Percentiles rank a stretch among this genome's conserved stretches.
Evolutionary conservation across 768 basidiomycete genomes (phyloP).

Genomic region (Xanthoconium stramineum): DNA sequence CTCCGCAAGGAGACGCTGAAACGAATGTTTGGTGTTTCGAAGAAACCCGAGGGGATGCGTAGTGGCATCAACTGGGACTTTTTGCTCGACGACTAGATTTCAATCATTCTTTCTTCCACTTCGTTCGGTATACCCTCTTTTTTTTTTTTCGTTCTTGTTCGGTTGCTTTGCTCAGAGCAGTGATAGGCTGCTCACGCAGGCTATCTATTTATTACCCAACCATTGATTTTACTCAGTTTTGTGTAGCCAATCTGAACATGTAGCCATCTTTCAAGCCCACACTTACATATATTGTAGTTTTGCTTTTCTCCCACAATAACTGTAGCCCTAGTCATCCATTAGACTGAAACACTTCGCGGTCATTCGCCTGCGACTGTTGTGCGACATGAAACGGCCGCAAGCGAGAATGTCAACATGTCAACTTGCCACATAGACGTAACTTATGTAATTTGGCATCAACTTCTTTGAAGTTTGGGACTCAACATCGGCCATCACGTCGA

Average conservation of each 20-base stretch:
- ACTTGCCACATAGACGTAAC: background rate
- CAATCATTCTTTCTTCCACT: background rate
- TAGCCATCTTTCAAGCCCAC: constrained; percentile 19
- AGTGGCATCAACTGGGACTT: constrained; percentile 71
- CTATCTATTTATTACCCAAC: constrained; percentile 19
- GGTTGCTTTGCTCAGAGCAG: constrained; percentile 9
- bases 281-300: constrained; percentile 23
- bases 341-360: constrained; percentile 2
- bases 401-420: background rate
- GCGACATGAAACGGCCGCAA: background rate
- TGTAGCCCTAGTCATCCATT: constrained; percentile 25
- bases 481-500: too few relatives aligned
- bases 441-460: too few relatives aligned
- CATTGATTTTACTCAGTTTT: constrained; percentile 9
- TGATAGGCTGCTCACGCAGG: constrained; percentile 6
- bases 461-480: too few relatives aligned
- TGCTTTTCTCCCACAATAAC: constrained; percentile 3
- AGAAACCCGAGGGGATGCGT: constrained; percentile 47
- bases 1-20: constrained; percentile 58
- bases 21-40: constrained; percentile 57
- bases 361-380: background rate
- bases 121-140: constrained; percentile 15
- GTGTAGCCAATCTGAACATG: constrained; percentile 26
- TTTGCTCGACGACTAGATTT: constrained; percentile 60
- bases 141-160: background rate